Evolutionary conservation across 495 filamentous ascomycete genomes (phyloP).

Genomic region (Hypoxylon trugodes): DNA sequence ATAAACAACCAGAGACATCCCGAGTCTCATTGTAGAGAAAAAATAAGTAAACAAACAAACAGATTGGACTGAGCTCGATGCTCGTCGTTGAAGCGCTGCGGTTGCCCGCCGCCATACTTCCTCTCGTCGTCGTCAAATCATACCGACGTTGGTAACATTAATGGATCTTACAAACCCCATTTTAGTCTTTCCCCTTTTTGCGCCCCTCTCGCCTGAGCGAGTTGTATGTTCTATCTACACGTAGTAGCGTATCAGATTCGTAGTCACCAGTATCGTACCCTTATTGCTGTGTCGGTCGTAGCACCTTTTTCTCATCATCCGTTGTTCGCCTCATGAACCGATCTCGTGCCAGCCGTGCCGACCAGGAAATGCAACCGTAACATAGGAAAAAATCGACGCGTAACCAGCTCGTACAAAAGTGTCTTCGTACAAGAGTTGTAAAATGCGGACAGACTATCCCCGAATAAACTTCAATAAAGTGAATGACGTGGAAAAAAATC

Average conservation of each 20-base stretch:
- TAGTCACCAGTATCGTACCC: constrained; percentile 16
- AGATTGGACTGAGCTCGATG: constrained; percentile 11
- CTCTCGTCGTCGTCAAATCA: constrained; percentile 21
- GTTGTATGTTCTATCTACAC: constrained; percentile 31
- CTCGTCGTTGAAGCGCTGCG: constrained; percentile 12
- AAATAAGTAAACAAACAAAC: constrained; percentile 2
- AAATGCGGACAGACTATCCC: constrained; percentile 6
- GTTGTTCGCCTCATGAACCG: constrained; percentile 15
- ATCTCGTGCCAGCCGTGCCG: constrained; percentile 15
- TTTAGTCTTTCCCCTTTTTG: constrained; percentile 3
- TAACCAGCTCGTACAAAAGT: constrained; percentile 1
- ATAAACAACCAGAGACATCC: constrained; percentile 23
- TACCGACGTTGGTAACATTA: constrained; percentile 8
- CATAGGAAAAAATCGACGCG: constrained; percentile 17
- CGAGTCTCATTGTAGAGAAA: neutral
- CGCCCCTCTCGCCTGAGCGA: constrained; percentile 37
- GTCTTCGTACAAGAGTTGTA: too few species aligned
- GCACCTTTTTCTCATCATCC: constrained; percentile 20
- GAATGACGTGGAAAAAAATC: neutral
- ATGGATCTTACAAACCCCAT: constrained; percentile 13
- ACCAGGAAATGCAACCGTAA: constrained; percentile 6
- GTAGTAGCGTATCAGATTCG: constrained; percentile 16
- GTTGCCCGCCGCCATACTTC: constrained; percentile 5
- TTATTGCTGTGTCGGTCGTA: constrained; percentile 22
- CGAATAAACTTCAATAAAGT: neutral